Conservation (phyloP, 495 filamentous ascomycete species). For the Hyaloscypha finlandica region DNA sequence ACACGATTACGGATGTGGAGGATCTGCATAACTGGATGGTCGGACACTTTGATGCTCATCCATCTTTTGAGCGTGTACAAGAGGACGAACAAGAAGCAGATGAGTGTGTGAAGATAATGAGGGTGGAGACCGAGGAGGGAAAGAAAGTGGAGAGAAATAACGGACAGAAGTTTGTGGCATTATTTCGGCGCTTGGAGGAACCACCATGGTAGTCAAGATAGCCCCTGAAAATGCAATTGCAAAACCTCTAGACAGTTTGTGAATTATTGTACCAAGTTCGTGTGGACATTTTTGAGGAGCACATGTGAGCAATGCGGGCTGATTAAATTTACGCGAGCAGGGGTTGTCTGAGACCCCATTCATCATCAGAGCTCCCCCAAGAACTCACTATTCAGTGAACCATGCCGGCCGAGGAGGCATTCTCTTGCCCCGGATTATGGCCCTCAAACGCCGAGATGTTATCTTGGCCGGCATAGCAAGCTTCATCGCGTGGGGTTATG, state of each 20-base stretch:
- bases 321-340: slow-evolving; percentile 23
- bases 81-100: slow-evolving; percentile 71
- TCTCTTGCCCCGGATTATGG: slow-evolving; percentile 58
- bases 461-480: slow-evolving; percentile 65
- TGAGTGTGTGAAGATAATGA: slow-evolving; percentile 80
- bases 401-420: slow-evolving; percentile 30
- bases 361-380: slow-evolving; percentile 5
- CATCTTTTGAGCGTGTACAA: slow-evolving; percentile 63
- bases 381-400: slow-evolving; percentile 16
- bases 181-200: slow-evolving; percentile 71
- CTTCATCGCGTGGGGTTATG: slow-evolving; percentile 86
- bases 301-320: neutral
- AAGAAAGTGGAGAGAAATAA: slow-evolving; percentile 94
- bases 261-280: neutral
- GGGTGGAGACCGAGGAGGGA: slow-evolving; percentile 87
- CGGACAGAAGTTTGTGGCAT: slow-evolving; percentile 83
- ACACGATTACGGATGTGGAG: slow-evolving; percentile 97
- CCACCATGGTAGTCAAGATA: slow-evolving; percentile 33
- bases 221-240: neutral
- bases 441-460: slow-evolving; percentile 75
- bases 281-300: neutral
- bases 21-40: slow-evolving; percentile 94
- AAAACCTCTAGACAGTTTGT: neutral
- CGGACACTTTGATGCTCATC: slow-evolving; percentile 73
- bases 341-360: neutral